Conservation (phyloP, 805 yeast species). For the Saccharomycopsis olivae region DNA sequence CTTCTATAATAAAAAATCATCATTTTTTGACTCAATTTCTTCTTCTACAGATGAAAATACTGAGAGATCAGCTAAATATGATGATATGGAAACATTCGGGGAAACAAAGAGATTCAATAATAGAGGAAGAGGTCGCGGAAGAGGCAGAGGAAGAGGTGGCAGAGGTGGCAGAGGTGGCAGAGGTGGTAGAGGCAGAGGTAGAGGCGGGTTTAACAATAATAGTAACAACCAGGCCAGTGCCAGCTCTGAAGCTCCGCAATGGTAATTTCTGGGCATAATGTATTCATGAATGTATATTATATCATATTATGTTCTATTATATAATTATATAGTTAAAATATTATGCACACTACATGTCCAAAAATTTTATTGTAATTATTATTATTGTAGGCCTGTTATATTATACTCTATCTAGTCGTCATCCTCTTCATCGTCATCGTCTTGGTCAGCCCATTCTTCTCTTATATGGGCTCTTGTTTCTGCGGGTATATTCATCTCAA, state of each 20-base stretch:
- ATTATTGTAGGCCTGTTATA: no score
- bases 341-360: no score
- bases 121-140: slow-evolving; percentile 37
- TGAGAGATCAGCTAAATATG: slow-evolving; percentile 9
- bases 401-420: no score
- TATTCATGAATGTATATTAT: no score
- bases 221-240: no score
- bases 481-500: slow-evolving; percentile 1
- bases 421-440: no score
- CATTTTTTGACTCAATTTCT: slow-evolving; percentile 81
- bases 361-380: no score
- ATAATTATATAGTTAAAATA: no score
- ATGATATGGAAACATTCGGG: slow-evolving; percentile 18
- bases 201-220: slow-evolving; percentile 25
- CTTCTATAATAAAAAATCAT: slow-evolving; percentile 67
- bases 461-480: not conserved
- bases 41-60: slow-evolving; percentile 39
- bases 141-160: slow-evolving; percentile 37
- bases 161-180: slow-evolving; percentile 30
- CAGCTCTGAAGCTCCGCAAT: slow-evolving; percentile 16
- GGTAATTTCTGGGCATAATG: no score
- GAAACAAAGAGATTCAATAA: slow-evolving; percentile 12
- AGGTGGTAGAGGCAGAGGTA: slow-evolving; percentile 31
- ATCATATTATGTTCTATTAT: no score
- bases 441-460: slow-evolving; percentile 4